Evolutionary conservation across 2,329 filamentous ascomycete genomes (phyloP), one percentile per base, ranked within the genome.

Genomic region (Neofusicoccum kwambonambiense): DNA sequence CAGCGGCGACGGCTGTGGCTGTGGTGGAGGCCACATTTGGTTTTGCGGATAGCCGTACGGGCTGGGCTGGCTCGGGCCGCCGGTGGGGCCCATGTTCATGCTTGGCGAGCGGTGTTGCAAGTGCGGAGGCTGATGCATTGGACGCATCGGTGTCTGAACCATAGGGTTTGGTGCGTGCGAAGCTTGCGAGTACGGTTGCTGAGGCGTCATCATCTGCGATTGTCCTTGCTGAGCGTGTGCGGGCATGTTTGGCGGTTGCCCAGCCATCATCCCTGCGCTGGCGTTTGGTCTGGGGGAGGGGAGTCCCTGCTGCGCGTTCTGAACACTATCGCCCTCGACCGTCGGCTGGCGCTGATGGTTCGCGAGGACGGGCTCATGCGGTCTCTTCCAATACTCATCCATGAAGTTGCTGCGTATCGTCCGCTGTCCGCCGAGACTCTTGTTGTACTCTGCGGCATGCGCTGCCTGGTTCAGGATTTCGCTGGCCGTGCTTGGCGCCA

Each of bases 361-460:
- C n/a, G 83, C 81, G 19, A 80, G 79, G 3, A 91, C 88, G 66
- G 90, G 87, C 74, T 97, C 92, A 69, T 96, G 93, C 11, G 91
- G 89, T 67, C 90, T 86, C 68, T 90, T 87, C 90, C 93, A 98
- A 69, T 93, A 86, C 64, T 87, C 88, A 63, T 94, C 89, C 68
- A 96, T 83, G 70, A 92, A 96, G 65, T 93, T 89, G 66, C 84
- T 86, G 65, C 95, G 90, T 78, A 90, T 89, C 44, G 88, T 87
- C 65, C 94, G 89, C 76, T 93, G 90, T 70, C 90, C 86, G 72
- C 90, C 92, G 60, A 98, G 83, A 52, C 86, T 86, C 71, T 95
- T 92, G 80, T 94, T 98, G 80, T 90, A 96, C 70, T 98, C 94
- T 65, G 92, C 92, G 17, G 94, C 90, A 68, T 96, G 92, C 58